Conservation (phyloP, 1,284 basidiomycete genomes). For the Limonomyces culmigenus region DNA sequence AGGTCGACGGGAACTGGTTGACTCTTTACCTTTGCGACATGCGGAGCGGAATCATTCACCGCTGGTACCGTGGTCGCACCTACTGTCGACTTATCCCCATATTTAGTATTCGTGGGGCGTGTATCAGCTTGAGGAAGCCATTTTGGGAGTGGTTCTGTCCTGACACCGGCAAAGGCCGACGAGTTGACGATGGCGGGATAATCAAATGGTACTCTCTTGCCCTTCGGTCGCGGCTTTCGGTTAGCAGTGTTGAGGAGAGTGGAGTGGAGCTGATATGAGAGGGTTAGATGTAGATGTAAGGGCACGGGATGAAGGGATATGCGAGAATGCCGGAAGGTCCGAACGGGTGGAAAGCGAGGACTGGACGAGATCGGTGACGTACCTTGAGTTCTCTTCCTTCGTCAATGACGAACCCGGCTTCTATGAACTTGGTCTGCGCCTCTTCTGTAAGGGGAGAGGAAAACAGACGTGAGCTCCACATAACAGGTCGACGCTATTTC, state of each 20-base stretch:
- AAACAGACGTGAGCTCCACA: neutral
- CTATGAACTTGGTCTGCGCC: conserved; percentile 25
- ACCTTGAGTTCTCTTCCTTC: conserved; percentile 45
- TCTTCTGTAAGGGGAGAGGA: conserved; percentile 17
- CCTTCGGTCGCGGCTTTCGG: conserved; percentile 22
- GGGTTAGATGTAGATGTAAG: neutral
- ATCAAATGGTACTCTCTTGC: conserved; percentile 25
- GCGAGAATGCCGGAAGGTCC: too few relatives aligned
- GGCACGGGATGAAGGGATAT: too few relatives aligned
- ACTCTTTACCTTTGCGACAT: neutral
- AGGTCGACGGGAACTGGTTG: conserved; percentile 20
- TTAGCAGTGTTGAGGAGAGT: conserved; percentile 47
- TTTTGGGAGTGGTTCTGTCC: too few relatives aligned
- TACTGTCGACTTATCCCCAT: too few relatives aligned
- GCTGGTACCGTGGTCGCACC: too few relatives aligned
- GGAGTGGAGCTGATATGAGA: conserved; percentile 48
- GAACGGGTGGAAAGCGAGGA: neutral
- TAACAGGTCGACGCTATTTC: neutral
- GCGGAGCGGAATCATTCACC: too few relatives aligned
- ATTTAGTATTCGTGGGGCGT: too few relatives aligned
- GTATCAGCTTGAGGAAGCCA: too few relatives aligned
- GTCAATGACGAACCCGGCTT: conserved; percentile 23
- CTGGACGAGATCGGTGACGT: conserved; percentile 5
- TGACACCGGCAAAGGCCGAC: conserved; percentile 11
- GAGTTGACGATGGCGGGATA: conserved; percentile 25